Percentiles rank a stretch among this genome's conserved stretches.
phyloP scores from a whole-genome alignment of 2,329 filamentous ascomycete genomes.

The Xylariales sp. region DNA sequence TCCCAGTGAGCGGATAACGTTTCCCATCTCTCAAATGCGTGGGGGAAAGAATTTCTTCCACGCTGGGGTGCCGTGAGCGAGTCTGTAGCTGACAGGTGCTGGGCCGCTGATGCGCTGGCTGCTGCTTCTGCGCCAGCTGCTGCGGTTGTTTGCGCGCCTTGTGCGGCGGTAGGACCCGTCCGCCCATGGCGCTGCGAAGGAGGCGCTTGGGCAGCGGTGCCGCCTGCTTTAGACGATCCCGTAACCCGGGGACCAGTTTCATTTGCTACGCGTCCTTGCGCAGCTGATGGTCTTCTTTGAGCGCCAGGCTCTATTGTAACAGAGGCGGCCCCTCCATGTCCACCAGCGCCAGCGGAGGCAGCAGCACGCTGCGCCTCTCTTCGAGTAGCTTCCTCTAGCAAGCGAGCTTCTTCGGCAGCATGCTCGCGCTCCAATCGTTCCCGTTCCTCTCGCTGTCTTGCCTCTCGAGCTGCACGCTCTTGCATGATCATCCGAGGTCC shows the following conservation, averaged over 20 bases:
- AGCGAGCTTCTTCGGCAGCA: constrained; percentile 51
- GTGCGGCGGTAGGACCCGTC: constrained; percentile 12
- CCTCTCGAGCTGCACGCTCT: constrained; percentile 73
- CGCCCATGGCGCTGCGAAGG: constrained; percentile 20
- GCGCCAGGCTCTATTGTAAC: constrained; percentile 13
- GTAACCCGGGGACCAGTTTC: constrained; percentile 14
- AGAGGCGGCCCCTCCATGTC: constrained; percentile 15
- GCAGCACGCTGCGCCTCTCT: constrained; percentile 58
- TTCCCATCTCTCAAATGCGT: constrained; percentile 97
- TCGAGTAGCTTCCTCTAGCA: constrained; percentile 51
- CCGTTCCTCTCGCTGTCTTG: constrained; percentile 58
- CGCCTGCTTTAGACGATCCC: constrained; percentile 13
- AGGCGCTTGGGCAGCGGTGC: constrained; percentile 15
- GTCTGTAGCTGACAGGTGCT: constrained; percentile 26
- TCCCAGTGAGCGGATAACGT: constrained; percentile 97
- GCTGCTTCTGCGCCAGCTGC: constrained; percentile 13
- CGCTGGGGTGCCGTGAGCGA: constrained; percentile 20
- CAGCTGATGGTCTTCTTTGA: constrained; percentile 14
- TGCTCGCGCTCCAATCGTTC: constrained; percentile 51
- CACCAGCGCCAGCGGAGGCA: constrained; percentile 36
- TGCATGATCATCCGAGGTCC: constrained; percentile 92
- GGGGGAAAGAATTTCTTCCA: constrained; percentile 74
- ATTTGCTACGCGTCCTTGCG: constrained; percentile 13
- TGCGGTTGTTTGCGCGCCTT: constrained; percentile 12
- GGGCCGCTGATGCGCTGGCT: constrained; percentile 26